Conservation (phyloP, 805 yeast genomes). For the Scheffersomyces amazonensis region DNA sequence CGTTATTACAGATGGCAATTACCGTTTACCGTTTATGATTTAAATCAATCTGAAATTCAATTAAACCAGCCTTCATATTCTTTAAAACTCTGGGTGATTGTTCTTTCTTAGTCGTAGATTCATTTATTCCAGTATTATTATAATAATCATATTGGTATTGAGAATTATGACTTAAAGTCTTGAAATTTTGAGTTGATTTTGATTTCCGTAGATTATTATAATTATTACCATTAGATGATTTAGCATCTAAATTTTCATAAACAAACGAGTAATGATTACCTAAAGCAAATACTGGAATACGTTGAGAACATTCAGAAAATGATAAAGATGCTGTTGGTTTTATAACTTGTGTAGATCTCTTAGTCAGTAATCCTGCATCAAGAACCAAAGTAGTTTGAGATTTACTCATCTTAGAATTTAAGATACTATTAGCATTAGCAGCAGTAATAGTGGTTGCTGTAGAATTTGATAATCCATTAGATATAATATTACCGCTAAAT, state of each 20-base stretch:
- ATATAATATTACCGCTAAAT: slow-evolving; percentile 6
- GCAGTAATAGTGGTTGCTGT: background rate
- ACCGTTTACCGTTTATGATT: slow-evolving; percentile 6
- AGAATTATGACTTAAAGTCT: slow-evolving; percentile 1
- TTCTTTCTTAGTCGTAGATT: background rate
- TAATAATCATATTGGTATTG: slow-evolving; percentile 4
- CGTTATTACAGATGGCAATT: too few relatives aligned
- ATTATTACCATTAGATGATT: slow-evolving; percentile 2
- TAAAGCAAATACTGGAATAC: slow-evolving; percentile 12
- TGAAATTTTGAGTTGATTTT: slow-evolving; percentile 1
- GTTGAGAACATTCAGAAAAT: slow-evolving; percentile 12
- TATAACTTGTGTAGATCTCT: background rate
- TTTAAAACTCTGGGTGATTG: slow-evolving; percentile 12
- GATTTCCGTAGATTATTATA: slow-evolving; percentile 5
- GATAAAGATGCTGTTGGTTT: slow-evolving; percentile 5
- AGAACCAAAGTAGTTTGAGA: slow-evolving; percentile 1
- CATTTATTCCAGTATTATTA: background rate
- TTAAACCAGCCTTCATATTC: slow-evolving; percentile 28
- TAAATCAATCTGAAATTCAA: slow-evolving; percentile 21
- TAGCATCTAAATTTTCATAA: slow-evolving; percentile 12
- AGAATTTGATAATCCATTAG: background rate
- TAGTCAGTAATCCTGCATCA: background rate
- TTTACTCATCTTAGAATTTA: slow-evolving; percentile 7
- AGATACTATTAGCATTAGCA: background rate
- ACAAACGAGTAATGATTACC: slow-evolving; percentile 17